Base-by-base conservation (phyloP, 192 early-diverging fungal species). In the Coemansia sp. region DNA sequence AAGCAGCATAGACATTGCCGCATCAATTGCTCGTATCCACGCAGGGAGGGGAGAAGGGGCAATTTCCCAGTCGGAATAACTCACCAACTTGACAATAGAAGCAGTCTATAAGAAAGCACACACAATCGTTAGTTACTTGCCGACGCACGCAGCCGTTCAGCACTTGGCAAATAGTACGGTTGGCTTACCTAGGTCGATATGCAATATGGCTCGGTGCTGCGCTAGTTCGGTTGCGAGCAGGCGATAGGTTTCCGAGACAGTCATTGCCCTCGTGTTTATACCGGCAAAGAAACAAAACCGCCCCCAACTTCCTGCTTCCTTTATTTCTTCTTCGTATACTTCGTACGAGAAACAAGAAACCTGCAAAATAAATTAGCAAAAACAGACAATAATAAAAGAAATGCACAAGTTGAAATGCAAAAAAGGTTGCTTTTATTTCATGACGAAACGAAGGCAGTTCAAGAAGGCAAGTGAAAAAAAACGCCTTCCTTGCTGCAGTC, bases 11-110 rank as follows among this genome's bases (percentile, higher is more conserved):
- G n/a, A 39, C 36, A 15, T 14, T 15, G 14, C 36, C 8, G 36
- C 36, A 39, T 39, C 17, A 39, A 39, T 39, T 39, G 36, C n/a
- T 17, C n/a, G 17, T 5, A 39, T 39, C 8, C 17, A 39, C 17
- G 17, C 14, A n/a, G 42, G 5, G 11, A 11, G 25, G 2, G 36
- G 36, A 14, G 3, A 22, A 7, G 32, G 32, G 32, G 32, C 8
- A 10, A n/a, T n/a, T n/a, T n/a, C n/a, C n/a, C n/a, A n/a, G n/a
- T n/a, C n/a, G n/a, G n/a, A n/a, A n/a, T n/a, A n/a, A 38, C 75
- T 80, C 82, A 84, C 87, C 87, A 42, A 89, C 87, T 81, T 89
- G 87, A 45, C 82, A 83, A 67, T 83, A 89, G 67, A 87, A 89
- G 50, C 87, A 89, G 54, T 89, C 87, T 83, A 72, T 14, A 47